Percentiles rank a stretch among this genome's conserved stretches.
phyloP scores from a whole-genome alignment of 768 basidiomycete species.

The Mycena venus region DNA sequence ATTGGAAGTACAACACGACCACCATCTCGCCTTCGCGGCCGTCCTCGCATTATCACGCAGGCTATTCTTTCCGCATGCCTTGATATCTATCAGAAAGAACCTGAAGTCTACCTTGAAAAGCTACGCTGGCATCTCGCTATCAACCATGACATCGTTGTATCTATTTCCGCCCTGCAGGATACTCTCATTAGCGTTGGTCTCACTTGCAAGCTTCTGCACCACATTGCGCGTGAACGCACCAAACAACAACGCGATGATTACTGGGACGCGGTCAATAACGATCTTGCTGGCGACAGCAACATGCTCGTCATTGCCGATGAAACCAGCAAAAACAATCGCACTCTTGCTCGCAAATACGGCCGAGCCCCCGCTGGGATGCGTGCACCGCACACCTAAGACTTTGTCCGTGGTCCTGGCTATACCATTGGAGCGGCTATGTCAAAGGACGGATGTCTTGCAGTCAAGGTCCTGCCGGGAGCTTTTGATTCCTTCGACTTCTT shows the following conservation, averaged over 20 bases:
- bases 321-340: slow-evolving; percentile 40
- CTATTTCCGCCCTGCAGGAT: slow-evolving; percentile 22
- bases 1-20: slow-evolving; percentile 4
- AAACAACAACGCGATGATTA: slow-evolving; percentile 18
- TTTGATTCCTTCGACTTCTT: neutral
- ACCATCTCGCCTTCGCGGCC: slow-evolving; percentile 7
- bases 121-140: slow-evolving; percentile 26
- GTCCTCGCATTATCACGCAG: neutral
- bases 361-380: slow-evolving; percentile 29
- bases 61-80: slow-evolving; percentile 1
- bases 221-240: slow-evolving; percentile 30
- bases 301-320: slow-evolving; percentile 1
- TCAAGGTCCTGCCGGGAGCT: neutral
- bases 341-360: slow-evolving; percentile 35
- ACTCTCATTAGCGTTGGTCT: slow-evolving; percentile 29
- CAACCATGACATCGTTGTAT: slow-evolving; percentile 30
- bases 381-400: slow-evolving; percentile 3
- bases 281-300: slow-evolving; percentile 13
- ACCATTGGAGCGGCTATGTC: neutral
- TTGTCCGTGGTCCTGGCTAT: neutral
- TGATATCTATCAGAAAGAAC: slow-evolving; percentile 12
- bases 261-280: slow-evolving; percentile 2
- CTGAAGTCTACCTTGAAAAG: neutral
- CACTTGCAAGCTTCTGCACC: slow-evolving; percentile 30
- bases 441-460: neutral